Conservation (phyloP, 2,329 filamentous ascomycete genomes). For the Aureobasidium namibiae region DNA sequence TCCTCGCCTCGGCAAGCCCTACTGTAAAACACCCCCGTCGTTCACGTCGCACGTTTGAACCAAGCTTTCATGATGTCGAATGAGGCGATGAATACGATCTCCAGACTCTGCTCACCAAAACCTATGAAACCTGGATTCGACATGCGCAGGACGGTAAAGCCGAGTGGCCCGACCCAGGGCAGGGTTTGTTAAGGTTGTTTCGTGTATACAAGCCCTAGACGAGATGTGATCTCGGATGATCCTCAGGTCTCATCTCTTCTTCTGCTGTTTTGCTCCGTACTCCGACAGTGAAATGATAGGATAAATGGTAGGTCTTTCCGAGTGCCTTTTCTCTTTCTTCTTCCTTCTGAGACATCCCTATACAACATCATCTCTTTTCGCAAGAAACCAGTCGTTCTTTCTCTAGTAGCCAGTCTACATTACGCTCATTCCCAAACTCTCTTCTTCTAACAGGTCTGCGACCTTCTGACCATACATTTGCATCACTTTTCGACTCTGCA, state of each 20-base stretch:
- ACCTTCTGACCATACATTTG: neutral
- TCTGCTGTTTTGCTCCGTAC: neutral
- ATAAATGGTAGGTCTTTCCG: neutral
- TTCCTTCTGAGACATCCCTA: neutral
- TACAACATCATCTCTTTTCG: neutral
- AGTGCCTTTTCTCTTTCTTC: neutral
- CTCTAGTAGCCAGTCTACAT: neutral
- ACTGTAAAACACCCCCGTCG: neutral
- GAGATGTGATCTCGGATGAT: constrained; percentile 3
- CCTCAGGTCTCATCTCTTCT: neutral
- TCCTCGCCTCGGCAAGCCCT: neutral
- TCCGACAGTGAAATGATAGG: neutral
- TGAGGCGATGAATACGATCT: no score
- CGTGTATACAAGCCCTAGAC: constrained; percentile 8
- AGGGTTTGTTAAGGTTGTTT: constrained; percentile 6
- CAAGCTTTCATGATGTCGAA: neutral
- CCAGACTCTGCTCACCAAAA: no score
- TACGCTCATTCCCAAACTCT: neutral
- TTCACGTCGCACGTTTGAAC: neutral
- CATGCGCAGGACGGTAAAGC: neutral
- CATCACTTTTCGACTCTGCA: neutral
- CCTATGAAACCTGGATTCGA: neutral
- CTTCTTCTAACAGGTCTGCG: constrained; percentile 7
- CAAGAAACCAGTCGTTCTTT: constrained; percentile 4
- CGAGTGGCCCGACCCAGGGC: neutral